Evolutionary conservation across 805 yeast genomes (phyloP).

Genomic region (Spathaspora gorwiae): DNA sequence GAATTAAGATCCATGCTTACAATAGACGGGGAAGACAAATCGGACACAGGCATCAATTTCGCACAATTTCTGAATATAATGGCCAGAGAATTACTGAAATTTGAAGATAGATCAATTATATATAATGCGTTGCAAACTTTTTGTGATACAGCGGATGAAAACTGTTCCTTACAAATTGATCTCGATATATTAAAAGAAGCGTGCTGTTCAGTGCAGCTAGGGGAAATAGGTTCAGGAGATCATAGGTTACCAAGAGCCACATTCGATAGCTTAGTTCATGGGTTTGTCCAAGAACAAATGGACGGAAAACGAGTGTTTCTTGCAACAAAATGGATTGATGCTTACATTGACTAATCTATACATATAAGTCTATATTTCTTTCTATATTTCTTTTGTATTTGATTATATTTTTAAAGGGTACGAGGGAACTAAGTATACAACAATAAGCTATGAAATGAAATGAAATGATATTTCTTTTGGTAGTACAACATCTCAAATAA

Average conservation of each 20-base stretch:
- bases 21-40: slow-evolving; percentile 11
- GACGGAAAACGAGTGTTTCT: slow-evolving; percentile 56
- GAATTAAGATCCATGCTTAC: slow-evolving; percentile 49
- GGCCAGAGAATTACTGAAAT: slow-evolving; percentile 48
- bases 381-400: no score
- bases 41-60: slow-evolving; percentile 46
- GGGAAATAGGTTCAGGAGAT: slow-evolving; percentile 46
- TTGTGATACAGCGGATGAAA: slow-evolving; percentile 14
- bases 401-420: no score
- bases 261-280: slow-evolving; percentile 47
- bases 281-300: slow-evolving; percentile 53
- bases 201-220: slow-evolving; percentile 42
- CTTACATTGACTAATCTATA: slow-evolving; percentile 34
- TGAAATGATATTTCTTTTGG: not conserved
- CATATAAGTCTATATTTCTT: no score
- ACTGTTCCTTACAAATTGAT: slow-evolving; percentile 37
- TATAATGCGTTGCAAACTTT: slow-evolving; percentile 58
- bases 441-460: not conserved
- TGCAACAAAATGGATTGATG: slow-evolving; percentile 60
- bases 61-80: slow-evolving; percentile 62
- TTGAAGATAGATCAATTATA: slow-evolving; percentile 50
- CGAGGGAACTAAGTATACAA: no score
- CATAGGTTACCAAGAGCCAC: slow-evolving; percentile 37
- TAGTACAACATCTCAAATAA: no score
- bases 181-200: slow-evolving; percentile 46